Conservation (phyloP, 106 monocot species). For the Allium sativum region DNA sequence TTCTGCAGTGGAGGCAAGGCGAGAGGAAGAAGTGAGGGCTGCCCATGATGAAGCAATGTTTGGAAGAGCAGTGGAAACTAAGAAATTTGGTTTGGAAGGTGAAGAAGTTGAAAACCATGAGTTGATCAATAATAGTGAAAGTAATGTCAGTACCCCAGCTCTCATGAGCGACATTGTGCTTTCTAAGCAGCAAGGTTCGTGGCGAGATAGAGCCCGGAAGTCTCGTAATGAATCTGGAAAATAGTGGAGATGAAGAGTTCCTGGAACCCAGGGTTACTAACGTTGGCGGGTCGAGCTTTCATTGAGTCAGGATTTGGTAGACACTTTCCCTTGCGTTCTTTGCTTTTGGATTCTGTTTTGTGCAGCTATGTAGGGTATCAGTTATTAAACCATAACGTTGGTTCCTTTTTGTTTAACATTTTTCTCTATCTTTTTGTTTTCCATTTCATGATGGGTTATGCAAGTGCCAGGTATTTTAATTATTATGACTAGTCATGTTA, state of each 20-base stretch:
- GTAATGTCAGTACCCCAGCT: constrained; percentile 8
- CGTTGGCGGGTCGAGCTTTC: no score
- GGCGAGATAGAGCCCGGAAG: constrained; percentile 69
- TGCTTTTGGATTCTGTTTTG: no score
- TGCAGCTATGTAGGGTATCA: no score
- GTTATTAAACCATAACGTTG: no score
- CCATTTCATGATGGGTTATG: no score
- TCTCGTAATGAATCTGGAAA: constrained; percentile 12
- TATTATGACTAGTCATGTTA: no score
- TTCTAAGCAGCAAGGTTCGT: constrained; percentile 71
- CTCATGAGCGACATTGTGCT: constrained; percentile 76
- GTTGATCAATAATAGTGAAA: constrained; percentile 2
- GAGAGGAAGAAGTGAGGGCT: constrained; percentile 64
- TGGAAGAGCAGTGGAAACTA: constrained; percentile 42
- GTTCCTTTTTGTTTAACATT: no score
- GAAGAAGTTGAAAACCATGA: constrained; percentile 3
- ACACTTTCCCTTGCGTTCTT: no score
- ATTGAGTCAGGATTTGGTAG: no score
- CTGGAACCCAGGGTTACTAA: background rate
- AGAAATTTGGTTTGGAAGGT: constrained; percentile 6
- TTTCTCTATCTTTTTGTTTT: no score
- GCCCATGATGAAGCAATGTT: constrained; percentile 98
- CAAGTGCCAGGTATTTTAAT: no score
- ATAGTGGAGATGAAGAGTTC: background rate
- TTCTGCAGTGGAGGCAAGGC: constrained; percentile 79